A percentile compares a stretch with the other conserved stretches of the same genome.
phyloP scores from a whole-genome alignment of 1,139 yeast genomes.

The Insectozyma bohioensis region DNA sequence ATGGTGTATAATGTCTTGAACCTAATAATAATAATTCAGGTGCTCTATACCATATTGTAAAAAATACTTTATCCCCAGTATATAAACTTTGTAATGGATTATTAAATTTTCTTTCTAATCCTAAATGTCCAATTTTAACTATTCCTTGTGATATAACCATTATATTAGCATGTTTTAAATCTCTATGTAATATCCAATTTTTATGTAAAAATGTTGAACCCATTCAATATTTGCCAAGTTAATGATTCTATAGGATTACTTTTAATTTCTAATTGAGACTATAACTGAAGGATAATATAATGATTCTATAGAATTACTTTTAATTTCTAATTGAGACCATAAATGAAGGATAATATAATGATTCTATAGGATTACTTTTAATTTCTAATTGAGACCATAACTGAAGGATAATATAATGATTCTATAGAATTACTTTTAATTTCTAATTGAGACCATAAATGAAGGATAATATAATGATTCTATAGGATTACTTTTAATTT shows the following conservation, averaged over 20 bases:
- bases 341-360: no score
- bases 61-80: slow-evolving; percentile 96
- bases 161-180: slow-evolving; percentile 92
- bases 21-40: slow-evolving; percentile 92
- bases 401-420: no score
- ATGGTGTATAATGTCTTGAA: slow-evolving; percentile 91
- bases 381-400: no score
- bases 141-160: slow-evolving; percentile 90
- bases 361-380: no score
- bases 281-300: no score
- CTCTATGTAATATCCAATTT: slow-evolving; percentile 92
- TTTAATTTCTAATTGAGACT: no score
- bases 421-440: no score
- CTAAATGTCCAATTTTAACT: slow-evolving; percentile 94
- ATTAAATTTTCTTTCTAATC: slow-evolving; percentile 86
- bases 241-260: slow-evolving; percentile 85
- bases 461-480: no score
- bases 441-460: no score
- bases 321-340: no score
- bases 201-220: slow-evolving; percentile 89
- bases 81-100: slow-evolving; percentile 87
- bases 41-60: slow-evolving; percentile 97
- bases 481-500: no score
- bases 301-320: no score
- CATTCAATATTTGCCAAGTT: slow-evolving; percentile 89